Evolutionary conservation across 2,329 filamentous ascomycete genomes (phyloP).

Genomic region (Fusarium albidum): DNA sequence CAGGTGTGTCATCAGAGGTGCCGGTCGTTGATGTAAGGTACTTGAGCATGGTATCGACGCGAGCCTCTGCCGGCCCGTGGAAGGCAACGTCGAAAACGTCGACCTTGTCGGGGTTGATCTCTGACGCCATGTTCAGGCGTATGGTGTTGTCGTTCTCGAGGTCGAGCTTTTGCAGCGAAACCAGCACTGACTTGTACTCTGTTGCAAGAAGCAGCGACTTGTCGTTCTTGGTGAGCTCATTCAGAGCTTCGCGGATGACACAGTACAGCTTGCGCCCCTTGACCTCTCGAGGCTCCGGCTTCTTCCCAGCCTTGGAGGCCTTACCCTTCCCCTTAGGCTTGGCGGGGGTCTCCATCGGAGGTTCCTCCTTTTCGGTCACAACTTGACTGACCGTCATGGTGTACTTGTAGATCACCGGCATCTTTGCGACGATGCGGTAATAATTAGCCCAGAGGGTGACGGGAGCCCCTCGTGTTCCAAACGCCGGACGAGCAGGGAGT

Average conservation of each 20-base stretch:
- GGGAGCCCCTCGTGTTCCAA: slow-evolving; percentile 52
- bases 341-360: slow-evolving; percentile 3
- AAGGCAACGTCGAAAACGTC: slow-evolving; percentile 54
- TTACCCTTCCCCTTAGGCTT: slow-evolving; percentile 27
- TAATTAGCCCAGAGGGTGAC: slow-evolving; percentile 64
- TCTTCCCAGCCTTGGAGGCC: slow-evolving; percentile 7
- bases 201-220: slow-evolving; percentile 49
- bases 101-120: slow-evolving; percentile 40
- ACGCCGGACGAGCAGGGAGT: slow-evolving; percentile 59
- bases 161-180: slow-evolving; percentile 49
- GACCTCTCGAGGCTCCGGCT: slow-evolving; percentile 40
- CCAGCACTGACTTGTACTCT: slow-evolving; percentile 60
- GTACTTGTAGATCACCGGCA: slow-evolving; percentile 54
- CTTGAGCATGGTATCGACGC: slow-evolving; percentile 50
- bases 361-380: slow-evolving; percentile 14
- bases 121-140: slow-evolving; percentile 44
- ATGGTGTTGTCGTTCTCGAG: slow-evolving; percentile 45
- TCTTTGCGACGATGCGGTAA: slow-evolving; percentile 54
- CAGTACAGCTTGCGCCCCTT: slow-evolving; percentile 54
- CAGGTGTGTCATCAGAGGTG: slow-evolving; percentile 40
- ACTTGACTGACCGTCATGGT: slow-evolving; percentile 48
- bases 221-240: slow-evolving; percentile 43
- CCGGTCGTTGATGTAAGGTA: slow-evolving; percentile 56
- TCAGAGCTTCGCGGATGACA: slow-evolving; percentile 51
- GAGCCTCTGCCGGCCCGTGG: slow-evolving; percentile 48